Evolutionary conservation across 108 stramenopile genomes (phyloP), one percentile per base, ranked within the genome.

Genomic region (Cyclotella distinguenda): DNA sequence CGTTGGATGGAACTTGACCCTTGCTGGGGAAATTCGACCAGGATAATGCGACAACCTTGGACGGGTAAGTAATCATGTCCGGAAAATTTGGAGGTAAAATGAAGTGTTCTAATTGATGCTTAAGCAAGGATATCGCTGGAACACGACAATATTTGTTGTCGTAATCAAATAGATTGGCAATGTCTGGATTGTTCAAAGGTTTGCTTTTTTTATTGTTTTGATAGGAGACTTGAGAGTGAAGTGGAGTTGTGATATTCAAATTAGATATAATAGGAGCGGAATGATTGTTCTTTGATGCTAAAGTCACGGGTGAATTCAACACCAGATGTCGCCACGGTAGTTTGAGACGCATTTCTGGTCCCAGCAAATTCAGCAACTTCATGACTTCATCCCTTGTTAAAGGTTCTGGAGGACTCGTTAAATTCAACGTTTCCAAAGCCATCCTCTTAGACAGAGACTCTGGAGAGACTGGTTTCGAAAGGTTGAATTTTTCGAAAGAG

Each of bases 331-430:
- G 52, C 78, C 78, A 79, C 25, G 78, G 78, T 9, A 58, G 44
- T 22, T n/a, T 38, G n/a, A 70, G 39, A 44, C 78, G 70, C 13
- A 70, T 60, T 31, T 54, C 38, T 49, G 78, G 78, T 11, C 78
- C 78, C 7, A 79, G 15, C 13, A 68, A 15, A 32, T 74, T 74
- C 16, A 79, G 31, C 38, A 79, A 48, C 39, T 74, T 55, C 4
- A 45, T 30, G 4, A 74, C 25, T 49, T 79, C 66, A n/a, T 3
- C 7, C 56, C 28, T 25, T 30, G 50, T 64, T 23, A 79, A 46
- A 48, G 72, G 73, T 7, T 54, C 21, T 0, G 73, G 68, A 33
- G 66, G 72, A n/a, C 42, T 46, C 13, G 32, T 36, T 62, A 31
- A 4, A 31, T 27, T 18, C 10, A 27, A 21, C 9, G 33, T 45